Evolutionary conservation across 2,329 filamentous ascomycete genomes (phyloP), one percentile per base, ranked within the genome.

Genomic region (Cytospora piceicola): DNA sequence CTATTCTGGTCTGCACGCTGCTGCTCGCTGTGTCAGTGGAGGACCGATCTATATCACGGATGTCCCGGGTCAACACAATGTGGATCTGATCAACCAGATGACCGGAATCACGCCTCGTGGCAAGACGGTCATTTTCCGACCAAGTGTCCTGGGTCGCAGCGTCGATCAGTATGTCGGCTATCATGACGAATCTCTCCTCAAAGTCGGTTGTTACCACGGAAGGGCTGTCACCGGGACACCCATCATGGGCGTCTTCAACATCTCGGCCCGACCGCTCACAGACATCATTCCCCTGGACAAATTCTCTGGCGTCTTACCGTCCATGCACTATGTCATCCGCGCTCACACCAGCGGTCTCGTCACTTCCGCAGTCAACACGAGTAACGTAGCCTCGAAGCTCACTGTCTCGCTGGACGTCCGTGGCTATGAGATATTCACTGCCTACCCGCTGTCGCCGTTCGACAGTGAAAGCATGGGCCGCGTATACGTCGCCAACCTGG

Each of bases 11-110:
- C 96, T 95, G 74, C 95, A 99, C 71, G 95, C 92, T 5, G 94
- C 95, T 1, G 94, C 93, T 2, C 86, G 95, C 56, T 96, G 93
- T 75, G 82, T 99, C 12, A 94, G 90, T 57, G 95, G 95, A 11
- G 95, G 95, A 0, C 95, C 94, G 0, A 90, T 99, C 51, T 97
- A 96, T 72, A 94, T 99, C 75, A 98, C 94, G 0, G 95, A 99
- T 76, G 85, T 88, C 0, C 94, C 94, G 0, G 94, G 93, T 0
- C 79, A 92, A 67, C 93, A 98, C 75, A 85, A 97, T 72, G 73
- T 93, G 34, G 77, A 83, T 7, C 77, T 99, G 20, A 90, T 99
- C 67, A 78, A 83, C 32, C 89, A 96, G 75, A 94, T 98, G 84
- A 93, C 91, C 0, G 94, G 90, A 0, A 80, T 83, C 14, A 95